Base-by-base conservation (phyloP, 2,329 filamentous ascomycete genomes). In the Grosmannia clavigera region DNA sequence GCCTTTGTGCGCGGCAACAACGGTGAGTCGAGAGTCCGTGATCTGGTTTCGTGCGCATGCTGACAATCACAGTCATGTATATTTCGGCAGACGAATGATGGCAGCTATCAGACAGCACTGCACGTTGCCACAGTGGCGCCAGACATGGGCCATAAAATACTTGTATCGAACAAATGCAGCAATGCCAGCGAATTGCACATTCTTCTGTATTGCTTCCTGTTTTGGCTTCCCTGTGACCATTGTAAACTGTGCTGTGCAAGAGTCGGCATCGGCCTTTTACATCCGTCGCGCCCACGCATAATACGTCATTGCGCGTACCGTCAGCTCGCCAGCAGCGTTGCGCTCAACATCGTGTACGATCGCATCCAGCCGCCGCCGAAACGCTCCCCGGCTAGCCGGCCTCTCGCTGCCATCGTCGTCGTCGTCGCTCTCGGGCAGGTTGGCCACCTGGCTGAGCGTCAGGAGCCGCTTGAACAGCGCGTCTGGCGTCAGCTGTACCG, bases 1-100 rank as follows among this genome's bases (percentile, higher is more conserved):
- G 90, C 92, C 5, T 97, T 97, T 72, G 88, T 97, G 61, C 83
- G 92, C 72, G 92, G 92, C 67, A 97, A 97, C 76, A 97, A 97
- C 70, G 92, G 92, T 66, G 38, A 52, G 65, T 95, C 67, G 69
- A 75, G 67, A 38, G 31, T 4, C 22, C 19, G 6, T 11, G 16
- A 12, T 16, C 12, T 3, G 6, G 16, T 46, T 7, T 19, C 19
- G 19, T n/a, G 43, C 3, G 29, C 11, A 16, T 60, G 5, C 66
- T 70, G 56, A 71, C 64, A 19, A 10, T 35, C 3, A 2, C 60
- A 87, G 84, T 87, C 61, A 87, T 86, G 83, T 87, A 87, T 67
- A 87, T 87, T 65, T 85, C 83, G 31, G 83, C 83, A 62, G 83
- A 86, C 67, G 53, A 54, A 35, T 55, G 38, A 33, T 5, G 33